Base-by-base conservation (phyloP, 1,284 basidiomycete genomes). In the Mycena sp. region DNA sequence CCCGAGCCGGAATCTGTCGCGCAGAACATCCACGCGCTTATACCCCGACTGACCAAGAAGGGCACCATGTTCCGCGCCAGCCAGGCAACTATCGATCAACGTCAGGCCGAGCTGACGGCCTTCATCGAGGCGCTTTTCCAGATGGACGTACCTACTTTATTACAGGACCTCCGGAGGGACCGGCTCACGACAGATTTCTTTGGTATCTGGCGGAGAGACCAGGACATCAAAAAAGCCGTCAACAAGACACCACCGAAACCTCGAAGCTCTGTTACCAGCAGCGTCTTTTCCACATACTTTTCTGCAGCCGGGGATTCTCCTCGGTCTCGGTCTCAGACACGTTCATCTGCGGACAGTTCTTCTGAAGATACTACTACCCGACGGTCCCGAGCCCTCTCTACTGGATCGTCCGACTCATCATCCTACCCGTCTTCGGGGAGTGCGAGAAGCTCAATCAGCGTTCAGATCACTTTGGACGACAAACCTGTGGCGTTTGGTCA, bases 101-200 rank as follows among this genome's bases (percentile, higher is more conserved):
- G 92, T 25, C 81, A 84, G 26, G 72, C 74, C 14, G 89, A 93
- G 67, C 81, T 92, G 61, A 75, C 74, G 38, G 79, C 80, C 4
- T 81, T 93, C 70, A 79, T 93, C 37, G 76, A 84, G 37, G 81
- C 82, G 4, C 76, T 93, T 16, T 87, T 88, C 62, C 73, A 75
- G 25, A 83, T 85, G 10, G 83, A 88, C 44, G 82, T 90, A 35
- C 91, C 91, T 10, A 81, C 82, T 3, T 80, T 93, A 46, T 75
- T 93, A 48, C 75, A 80, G 54, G 91, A 93, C 60, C 80, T 93
- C 49, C 81, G 89, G 41, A 77, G 80, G n/a, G 82, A 83, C 30
- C 80, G 80, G 35, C 72, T 82, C 21, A 83, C 91, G 52, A 85
- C 85, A 6, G 88, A 93, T 72, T 93, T 93, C 76, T 93, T 93